Evolutionary conservation across 225 moss, liverwort and hornwort genomes (phyloP).

Genomic region (Sphagnum tenellum): DNA sequence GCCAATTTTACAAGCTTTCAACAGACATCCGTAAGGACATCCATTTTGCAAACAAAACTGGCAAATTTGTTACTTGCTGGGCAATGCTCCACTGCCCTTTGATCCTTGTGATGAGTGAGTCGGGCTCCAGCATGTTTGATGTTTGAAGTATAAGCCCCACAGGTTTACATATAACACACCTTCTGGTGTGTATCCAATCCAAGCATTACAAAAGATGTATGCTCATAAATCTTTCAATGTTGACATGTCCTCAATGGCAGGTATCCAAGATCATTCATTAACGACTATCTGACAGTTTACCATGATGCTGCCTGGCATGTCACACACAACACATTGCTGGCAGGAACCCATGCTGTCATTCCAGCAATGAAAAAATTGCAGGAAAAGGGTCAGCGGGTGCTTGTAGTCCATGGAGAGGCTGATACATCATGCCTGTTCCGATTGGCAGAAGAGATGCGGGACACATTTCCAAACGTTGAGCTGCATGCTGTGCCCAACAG

Average conservation of each 20-base stretch:
- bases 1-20: too few relatives aligned
- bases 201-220: too few relatives aligned
- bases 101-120: too few relatives aligned
- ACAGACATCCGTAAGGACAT: too few relatives aligned
- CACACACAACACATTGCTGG: slow-evolving; percentile 59
- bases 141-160: too few relatives aligned
- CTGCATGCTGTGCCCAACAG: slow-evolving; percentile 35
- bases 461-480: slow-evolving; percentile 44
- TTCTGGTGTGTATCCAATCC: too few relatives aligned
- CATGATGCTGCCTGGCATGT: slow-evolving; percentile 76
- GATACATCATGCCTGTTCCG: slow-evolving; percentile 48
- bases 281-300: slow-evolving; percentile 48
- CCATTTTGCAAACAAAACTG: too few relatives aligned
- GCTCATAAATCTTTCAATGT: too few relatives aligned
- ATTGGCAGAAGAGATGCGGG: slow-evolving; percentile 45
- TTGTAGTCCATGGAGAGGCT: slow-evolving; percentile 55
- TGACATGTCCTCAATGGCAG: slow-evolving; percentile 11
- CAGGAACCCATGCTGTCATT: slow-evolving; percentile 56
- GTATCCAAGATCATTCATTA: slow-evolving; percentile 56
- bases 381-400: slow-evolving; percentile 26
- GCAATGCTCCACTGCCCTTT: too few relatives aligned
- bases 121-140: too few relatives aligned
- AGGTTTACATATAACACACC: too few relatives aligned
- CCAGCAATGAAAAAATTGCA: slow-evolving; percentile 28
- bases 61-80: too few relatives aligned